Base-by-base conservation (phyloP, 768 basidiomycete species). In the Tulasnella sp. region DNA sequence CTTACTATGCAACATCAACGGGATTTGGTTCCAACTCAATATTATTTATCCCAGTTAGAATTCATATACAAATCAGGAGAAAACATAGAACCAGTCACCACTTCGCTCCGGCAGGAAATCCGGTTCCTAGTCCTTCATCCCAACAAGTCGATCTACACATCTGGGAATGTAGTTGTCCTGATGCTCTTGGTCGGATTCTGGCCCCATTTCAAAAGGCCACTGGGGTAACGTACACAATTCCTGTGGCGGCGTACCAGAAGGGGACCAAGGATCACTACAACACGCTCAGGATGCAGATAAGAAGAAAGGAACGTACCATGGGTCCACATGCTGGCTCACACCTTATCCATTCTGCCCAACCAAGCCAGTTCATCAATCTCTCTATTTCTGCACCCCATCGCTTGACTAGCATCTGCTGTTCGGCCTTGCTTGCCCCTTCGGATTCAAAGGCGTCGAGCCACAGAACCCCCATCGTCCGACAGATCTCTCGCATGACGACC, bases 321-420 rank as follows among this genome's bases (percentile, higher is more conserved):
- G 9, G 51, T 2, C 24, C 42, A 42, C 54, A 61, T 9, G 52
- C 43, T 2, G 51, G 60, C 15, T 34, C 15, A 41, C 29, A 54
- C 10, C 9, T 42, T 30, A 50, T 19, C 60, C 52, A 29, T 3
- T 19, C 29, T 5, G 42, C 38, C 55, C 55, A 56, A 47, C 43
- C 55, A 3, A 56, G 55, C 55, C 55, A 56, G 17, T 51, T 41
- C 11, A 56, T 19, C 15, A 56, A 44, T 34, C 29, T 19, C 17
- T 56, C 55, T 11, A 56, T 19, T 19, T 51, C 43, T 7, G n/a
- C 17, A 4, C 19, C 3, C 55, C 55, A 56, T 4, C 19, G 7
- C 42, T 3, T 23, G 4, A 56, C 34, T 5, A 56, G 29, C 42
- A 17, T 19, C 5, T 15, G 2, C 19, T 54, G 10, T 3, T 51